Percentiles rank a stretch among this genome's conserved stretches.
Evolutionary conservation across 352 stramenopile genomes (phyloP).

Genomic region (Phytophthora pini): DNA sequence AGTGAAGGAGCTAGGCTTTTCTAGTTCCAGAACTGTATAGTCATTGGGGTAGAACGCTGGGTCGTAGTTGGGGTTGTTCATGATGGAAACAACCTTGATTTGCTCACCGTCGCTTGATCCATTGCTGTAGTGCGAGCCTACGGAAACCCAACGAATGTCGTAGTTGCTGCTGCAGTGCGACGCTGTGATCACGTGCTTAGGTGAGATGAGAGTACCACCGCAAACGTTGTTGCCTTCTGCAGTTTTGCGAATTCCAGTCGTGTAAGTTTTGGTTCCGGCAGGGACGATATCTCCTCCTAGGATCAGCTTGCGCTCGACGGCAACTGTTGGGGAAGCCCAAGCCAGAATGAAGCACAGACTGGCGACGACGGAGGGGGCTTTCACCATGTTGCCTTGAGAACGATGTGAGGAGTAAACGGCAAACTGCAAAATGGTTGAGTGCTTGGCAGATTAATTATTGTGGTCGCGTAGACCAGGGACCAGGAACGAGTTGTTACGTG

Average conservation of each 20-base stretch:
- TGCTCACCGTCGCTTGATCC: constrained; percentile 30
- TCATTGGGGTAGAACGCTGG: too few relatives aligned
- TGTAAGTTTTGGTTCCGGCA: constrained; percentile 27
- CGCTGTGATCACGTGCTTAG: constrained; percentile 23
- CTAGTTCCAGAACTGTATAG: constrained; percentile 60
- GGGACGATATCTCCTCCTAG: constrained; percentile 24
- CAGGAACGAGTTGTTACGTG: too few relatives aligned
- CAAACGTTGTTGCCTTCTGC: constrained; percentile 17
- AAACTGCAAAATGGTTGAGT: constrained; percentile 5
- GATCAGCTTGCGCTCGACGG: constrained; percentile 22
- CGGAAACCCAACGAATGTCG: constrained; percentile 32
- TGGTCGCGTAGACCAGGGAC: not conserved
- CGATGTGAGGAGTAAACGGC: not conserved
- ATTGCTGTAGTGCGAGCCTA: constrained; percentile 27
- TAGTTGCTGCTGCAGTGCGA: constrained; percentile 21
- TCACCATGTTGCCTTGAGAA: constrained; percentile 15
- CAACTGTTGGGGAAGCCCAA: not conserved
- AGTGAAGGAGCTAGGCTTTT: constrained; percentile 31
- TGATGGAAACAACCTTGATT: constrained; percentile 32
- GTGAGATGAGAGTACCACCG: constrained; percentile 21
- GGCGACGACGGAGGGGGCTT: not conserved
- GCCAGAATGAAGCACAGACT: constrained; percentile 5
- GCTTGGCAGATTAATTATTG: not conserved
- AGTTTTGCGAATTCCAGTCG: constrained; percentile 14
- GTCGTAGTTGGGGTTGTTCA: constrained; percentile 34